Base-by-base conservation (phyloP, 2,329 filamentous ascomycete species). In the Fusarium incarnatum region DNA sequence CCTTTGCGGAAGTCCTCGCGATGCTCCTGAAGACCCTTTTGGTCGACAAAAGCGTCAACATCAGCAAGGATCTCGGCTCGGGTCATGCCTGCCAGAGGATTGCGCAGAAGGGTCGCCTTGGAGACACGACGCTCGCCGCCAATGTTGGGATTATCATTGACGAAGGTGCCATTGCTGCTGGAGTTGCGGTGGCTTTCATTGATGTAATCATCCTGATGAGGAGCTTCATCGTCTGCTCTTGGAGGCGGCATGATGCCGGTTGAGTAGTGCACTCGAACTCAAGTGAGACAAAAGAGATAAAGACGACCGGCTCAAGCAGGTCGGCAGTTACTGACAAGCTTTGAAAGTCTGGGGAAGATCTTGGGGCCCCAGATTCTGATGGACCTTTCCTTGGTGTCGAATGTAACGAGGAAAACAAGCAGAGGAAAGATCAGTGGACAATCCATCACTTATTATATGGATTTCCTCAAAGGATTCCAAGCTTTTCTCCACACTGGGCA, bases 1-100 rank as follows among this genome's bases (percentile, higher is more conserved):
- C 86, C 86, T 52, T 85, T 79, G 41, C 81, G 81, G 72, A 89
- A 89, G 23, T 83, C 83, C 16, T 81, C 79, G 1, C 77, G 73
- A 23, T 81, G 66, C 8, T 80, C 78, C 1, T 56, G 30, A 1
- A 83, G 74, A 3, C 79, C 80, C 49, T 74, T 78, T 25, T 74
- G 67, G 4, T 77, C 67, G n/a, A 80, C 76, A 52, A 83, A 83
- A 3, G 58, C 47, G 30, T 81, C 76, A 5, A 80, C 81, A 9
- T 82, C 81, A 1, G 72, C 73, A 3, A 80, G 55, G 3, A 81
- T 16, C 48, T 78, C 73, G 1, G 77, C 74, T 3, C 70, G 59
- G 5, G 68, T 78, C 70, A 79, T 60, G 0, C 78, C 77, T 3
- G 61, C 58, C 3, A 81, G 60, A 0, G 79, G 79, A 37, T 80